Base-by-base conservation (phyloP, 441 rosid genomes). In the Populus tomentosa region DNA sequence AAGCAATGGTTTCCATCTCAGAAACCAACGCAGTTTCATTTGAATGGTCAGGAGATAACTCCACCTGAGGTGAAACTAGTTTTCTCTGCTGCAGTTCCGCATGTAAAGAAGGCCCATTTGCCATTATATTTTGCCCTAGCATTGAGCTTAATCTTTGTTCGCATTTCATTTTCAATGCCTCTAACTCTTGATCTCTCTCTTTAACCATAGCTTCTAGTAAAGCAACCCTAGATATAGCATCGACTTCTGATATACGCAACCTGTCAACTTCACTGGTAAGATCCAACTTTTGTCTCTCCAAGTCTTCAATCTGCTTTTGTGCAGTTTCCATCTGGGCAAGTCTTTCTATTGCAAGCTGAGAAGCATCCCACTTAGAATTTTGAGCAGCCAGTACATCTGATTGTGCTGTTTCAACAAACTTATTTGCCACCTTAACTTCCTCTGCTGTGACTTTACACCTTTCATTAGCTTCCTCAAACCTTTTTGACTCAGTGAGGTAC, bases 131-230 rank as follows among this genome's bases (percentile, higher is more conserved):
- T 67, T 92, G 88, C 38, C 82, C 90, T 76, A 88, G 83, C 26
- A 91, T 90, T 6, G 91, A 85, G 80, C 84, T 89, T 23, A 90
- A 87, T 72, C 91, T 85, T 82, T 91, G 93, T 80, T 85, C 90
- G 70, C 87, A 90, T 79, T 90, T 91, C 69, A 71, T 71, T 79
- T 90, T 89, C 87, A 90, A 61, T 13, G 88, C 85, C 80, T 88
- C 95, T 33, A 93, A 89, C 85, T 93, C 95, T 83, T 87, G 85
- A 85, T 93, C 98, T 81, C 93, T 86, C 79, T 93, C 95, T 82
- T 87, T 93, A 18, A 94, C 94, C 83, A 91, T 87, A 23, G 85
- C 92, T 86, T 93, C 97, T 59, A 94, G 83, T 69, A 85, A 77
- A 67, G 89, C 73, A 8, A 94, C 90, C 82, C 90, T 91, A n/a